A percentile compares a stretch with the other conserved stretches of the same genome.
Evolutionary conservation across 192 early-diverging fungal genomes (phyloP).

Genomic region (Spizellomyces sp.): DNA sequence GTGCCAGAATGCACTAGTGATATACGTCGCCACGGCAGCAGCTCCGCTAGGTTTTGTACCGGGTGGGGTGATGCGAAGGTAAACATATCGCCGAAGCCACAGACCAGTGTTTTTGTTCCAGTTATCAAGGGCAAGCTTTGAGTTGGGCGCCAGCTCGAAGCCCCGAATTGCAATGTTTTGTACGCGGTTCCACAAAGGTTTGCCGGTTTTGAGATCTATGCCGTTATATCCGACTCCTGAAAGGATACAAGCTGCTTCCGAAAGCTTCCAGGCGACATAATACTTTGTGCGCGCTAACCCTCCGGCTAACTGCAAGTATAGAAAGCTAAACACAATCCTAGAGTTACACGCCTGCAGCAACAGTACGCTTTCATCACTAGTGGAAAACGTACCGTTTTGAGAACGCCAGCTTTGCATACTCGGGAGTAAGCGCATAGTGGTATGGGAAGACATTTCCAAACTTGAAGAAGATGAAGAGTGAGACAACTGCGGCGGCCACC

Average conservation of each 20-base stretch:
- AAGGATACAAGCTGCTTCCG: slow-evolving; percentile 82
- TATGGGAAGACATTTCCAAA: slow-evolving; percentile 18
- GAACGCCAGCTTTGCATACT: neutral
- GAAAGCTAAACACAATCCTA: slow-evolving; percentile 43
- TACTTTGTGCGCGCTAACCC: slow-evolving; percentile 74
- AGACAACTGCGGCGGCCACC: slow-evolving; percentile 27
- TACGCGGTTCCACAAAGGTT: slow-evolving; percentile 69
- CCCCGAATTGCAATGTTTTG: slow-evolving; percentile 73
- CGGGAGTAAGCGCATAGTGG: neutral
- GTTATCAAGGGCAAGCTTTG: slow-evolving; percentile 72
- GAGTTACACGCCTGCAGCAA: neutral
- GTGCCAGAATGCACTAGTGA: slow-evolving; percentile 92
- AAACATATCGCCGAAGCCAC: slow-evolving; percentile 89
- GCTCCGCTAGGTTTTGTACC: slow-evolving; percentile 56
- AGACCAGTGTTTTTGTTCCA: slow-evolving; percentile 92
- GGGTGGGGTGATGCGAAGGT: slow-evolving; percentile 61
- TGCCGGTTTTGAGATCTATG: slow-evolving; percentile 52
- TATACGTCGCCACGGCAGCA: slow-evolving; percentile 78
- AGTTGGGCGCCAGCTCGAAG: slow-evolving; percentile 77
- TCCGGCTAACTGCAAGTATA: slow-evolving; percentile 63
- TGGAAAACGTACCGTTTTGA: too few relatives aligned
- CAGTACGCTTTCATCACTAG: too few relatives aligned
- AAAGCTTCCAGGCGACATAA: slow-evolving; percentile 90
- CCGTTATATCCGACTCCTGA: slow-evolving; percentile 86
- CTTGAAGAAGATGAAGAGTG: slow-evolving; percentile 19